Evolutionary conservation across 1,139 yeast species (phyloP).

Genomic region (Saccharomycopsis hybrid): DNA sequence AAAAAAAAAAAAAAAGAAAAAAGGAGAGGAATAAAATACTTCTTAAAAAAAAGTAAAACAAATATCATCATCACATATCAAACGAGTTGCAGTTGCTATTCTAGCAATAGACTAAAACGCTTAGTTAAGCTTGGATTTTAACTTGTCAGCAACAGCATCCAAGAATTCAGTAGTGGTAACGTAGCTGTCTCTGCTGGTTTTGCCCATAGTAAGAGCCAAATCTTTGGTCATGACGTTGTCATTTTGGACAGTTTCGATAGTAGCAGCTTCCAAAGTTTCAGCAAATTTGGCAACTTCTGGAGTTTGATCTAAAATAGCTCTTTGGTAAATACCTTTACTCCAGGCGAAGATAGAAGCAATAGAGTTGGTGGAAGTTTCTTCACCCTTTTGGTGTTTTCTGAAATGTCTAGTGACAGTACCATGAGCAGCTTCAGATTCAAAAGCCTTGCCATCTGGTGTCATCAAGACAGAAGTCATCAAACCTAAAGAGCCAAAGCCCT

Average conservation of each 20-base stretch:
- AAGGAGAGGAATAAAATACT: too few relatives aligned
- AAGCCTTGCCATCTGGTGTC: conserved; percentile 83
- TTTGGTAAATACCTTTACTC: conserved; percentile 77
- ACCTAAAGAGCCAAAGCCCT: conserved; percentile 80
- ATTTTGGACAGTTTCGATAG: conserved; percentile 62
- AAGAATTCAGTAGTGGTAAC: conserved; percentile 75
- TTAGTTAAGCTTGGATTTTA: conserved; percentile 24
- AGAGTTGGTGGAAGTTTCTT: conserved; percentile 78
- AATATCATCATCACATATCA: too few relatives aligned
- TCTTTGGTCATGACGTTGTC: conserved; percentile 82
- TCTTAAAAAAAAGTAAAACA: too few relatives aligned
- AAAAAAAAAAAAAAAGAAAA: too few relatives aligned
- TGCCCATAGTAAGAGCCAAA: conserved; percentile 68
- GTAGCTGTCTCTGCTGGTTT: conserved; percentile 55
- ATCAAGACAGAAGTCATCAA: conserved; percentile 78
- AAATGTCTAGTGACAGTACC: conserved; percentile 85
- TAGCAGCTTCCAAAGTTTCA: conserved; percentile 57
- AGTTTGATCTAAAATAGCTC: conserved; percentile 70
- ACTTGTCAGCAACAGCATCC: conserved; percentile 58
- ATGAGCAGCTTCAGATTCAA: conserved; percentile 81
- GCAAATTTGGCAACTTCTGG: conserved; percentile 68
- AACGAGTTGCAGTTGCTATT: too few relatives aligned
- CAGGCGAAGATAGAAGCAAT: conserved; percentile 83
- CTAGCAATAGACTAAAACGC: too few relatives aligned
- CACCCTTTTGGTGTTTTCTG: conserved; percentile 79